Base-by-base conservation (phyloP, 2,329 filamentous ascomycete genomes). In the Kalaharituber pfeilii region DNA sequence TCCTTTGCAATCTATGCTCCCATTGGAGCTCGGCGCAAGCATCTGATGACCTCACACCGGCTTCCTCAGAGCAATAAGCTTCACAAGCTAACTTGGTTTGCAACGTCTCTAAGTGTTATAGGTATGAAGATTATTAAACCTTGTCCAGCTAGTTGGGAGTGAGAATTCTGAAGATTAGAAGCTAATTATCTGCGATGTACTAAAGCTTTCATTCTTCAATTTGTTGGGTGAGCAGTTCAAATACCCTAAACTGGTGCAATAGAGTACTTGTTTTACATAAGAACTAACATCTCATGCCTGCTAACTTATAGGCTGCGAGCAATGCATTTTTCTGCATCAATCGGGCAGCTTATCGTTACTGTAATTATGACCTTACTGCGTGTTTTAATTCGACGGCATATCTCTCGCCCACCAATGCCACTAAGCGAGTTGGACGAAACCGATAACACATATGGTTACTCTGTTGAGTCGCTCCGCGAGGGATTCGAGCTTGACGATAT, bases 291-390 rank as follows among this genome's bases (percentile, higher is more conserved):
- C n/a, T n/a, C n/a, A n/a, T n/a, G n/a, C n/a, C n/a, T n/a, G n/a
- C n/a, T n/a, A n/a, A n/a, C n/a, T n/a, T n/a, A n/a, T 22, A 47
- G 57, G 13, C 36, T 62, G 18, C 30, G 58, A 20, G 57, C 55
- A 15, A 60, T 60, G 57, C 49, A 62, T 42, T 62, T 50, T 29
- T 55, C 56, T 4, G 60, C 54, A 15, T 54, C 55, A 8, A 55
- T 55, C 26, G 50, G 36, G 3, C 53, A 55, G 27, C 28, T 55
- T 18, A 24, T 29, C 2, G 53, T 20, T 15, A 55, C 50, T 47
- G 18, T 36, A 3, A 53, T 55, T 11, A 53, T 55, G 53, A 50
- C 15, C 15, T 13, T 27, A 5, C 2, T 50, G 3, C 22, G 47
- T 27, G 47, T 50, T n/a, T 13, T 20, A 9, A 27, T 50, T 25